Base-by-base conservation (phyloP, 2,329 filamentous ascomycete species). In the Ascochyta rabiei region DNA sequence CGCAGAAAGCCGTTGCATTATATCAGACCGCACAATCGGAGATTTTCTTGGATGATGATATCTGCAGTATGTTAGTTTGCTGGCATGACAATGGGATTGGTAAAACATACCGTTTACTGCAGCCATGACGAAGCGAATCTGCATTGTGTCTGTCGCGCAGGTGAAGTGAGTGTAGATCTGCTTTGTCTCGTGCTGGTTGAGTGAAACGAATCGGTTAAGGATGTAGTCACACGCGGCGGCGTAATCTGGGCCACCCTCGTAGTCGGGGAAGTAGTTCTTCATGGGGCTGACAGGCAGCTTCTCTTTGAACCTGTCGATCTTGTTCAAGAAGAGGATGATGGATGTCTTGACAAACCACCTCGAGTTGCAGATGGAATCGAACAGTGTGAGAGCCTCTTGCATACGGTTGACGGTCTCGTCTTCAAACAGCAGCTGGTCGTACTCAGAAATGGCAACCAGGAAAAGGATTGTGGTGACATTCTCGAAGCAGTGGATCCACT, bases 121-220 rank as follows among this genome's bases (percentile, higher is more conserved):
- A 59, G 93, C 93, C 95, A 99, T 99, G 79, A 99, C 95, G 83
- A 99, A 98, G 74, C 95, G 89, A 71, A 99, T 99, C 79, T 99
- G 95, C 71, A 95, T 97, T 28, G 95, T 99, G 75, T 99, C 95
- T 43, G 95, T 99, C 58, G 95, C 95, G 76, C 95, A 98, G 45
- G 95, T 99, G 80, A 99, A 99, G 79, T 98, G 95, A 56, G 95
- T 99, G 84, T 99, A 99, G 77, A 99, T 98, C 78, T 99, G 95
- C 84, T 99, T 99, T 50, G 92, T 96, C 82, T 98, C 95, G 76
- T 97, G 93, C 80, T 98, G 95, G 82, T 99, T 99, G 75, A 99
- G 82, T 75, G 90, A 95, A 70, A 98, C 95, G 79, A 99, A 99
- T 75, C 95, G 87, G 84, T 98, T 98, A 60, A 99, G 86, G 71